Evolutionary conservation across 1,139 yeast genomes (phyloP), one percentile per base, ranked within the genome.

Genomic region (Diutina pseudorugosa): DNA sequence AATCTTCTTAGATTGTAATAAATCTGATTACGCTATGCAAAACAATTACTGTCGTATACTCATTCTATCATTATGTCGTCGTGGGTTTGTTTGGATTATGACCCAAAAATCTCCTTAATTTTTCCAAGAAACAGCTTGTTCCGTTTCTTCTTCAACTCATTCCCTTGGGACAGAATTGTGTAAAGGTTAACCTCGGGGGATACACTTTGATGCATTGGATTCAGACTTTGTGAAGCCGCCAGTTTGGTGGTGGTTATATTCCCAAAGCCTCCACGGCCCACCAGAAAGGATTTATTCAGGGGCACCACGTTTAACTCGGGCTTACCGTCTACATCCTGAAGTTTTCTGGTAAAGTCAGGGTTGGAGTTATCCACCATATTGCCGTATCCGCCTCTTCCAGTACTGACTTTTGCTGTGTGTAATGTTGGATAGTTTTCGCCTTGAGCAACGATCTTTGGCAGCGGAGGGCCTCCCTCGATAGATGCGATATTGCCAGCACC

Each of bases 361-460:
- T 84, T 83, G 49, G 73, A 75, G 64, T 85, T 85, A 57, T 68
- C 75, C 53, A 82, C 70, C 88, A 85, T 85, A 62, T 85, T 85
- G 5, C 94, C 94, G 51, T 80, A 83, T 1, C 94, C 94, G 9
- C 94, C 94, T 59, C 94, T 75, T 33, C 94, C 94, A 2, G 93
- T 85, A 27, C 88, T 76, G 59, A 81, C 79, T 41, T 77, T 76
- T 27, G 79, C 76, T 42, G 80, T 79, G 51, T 73, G 68, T 53
- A 85, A 69, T 58, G 71, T 77, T 20, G 91, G 93, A 20, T 85
- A 79, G 57, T 75, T 80, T 27, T 83, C 77, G 2, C 87, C 88
- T 60, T 79, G 82, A 4, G 81, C 79, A 1, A 75, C 77, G 43
- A 79, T 64, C 53, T 72, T 76, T 2, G 85, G 85, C 11, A 80